Evolutionary conservation across 2,329 filamentous ascomycete species (phyloP).

Genomic region (Pseudogymnoascus sp.): DNA sequence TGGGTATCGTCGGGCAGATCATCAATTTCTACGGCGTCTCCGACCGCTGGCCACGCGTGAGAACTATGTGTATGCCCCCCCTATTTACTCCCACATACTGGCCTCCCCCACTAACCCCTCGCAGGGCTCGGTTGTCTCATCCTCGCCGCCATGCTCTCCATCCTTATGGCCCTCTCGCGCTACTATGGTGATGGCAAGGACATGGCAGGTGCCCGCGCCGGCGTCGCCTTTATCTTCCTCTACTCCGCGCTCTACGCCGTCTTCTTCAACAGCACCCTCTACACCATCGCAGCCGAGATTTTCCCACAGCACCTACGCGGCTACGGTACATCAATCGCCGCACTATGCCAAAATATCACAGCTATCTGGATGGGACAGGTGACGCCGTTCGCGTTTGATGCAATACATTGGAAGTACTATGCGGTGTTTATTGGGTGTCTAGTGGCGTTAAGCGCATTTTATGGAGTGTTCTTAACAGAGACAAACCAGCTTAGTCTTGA

Average conservation of each 20-base stretch:
- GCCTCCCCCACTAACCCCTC: slow-evolving; percentile 12
- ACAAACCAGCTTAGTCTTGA: slow-evolving; percentile 29
- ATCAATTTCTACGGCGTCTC: slow-evolving; percentile 25
- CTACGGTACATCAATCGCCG: slow-evolving; percentile 21
- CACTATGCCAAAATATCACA: slow-evolving; percentile 25
- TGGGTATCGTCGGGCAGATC: slow-evolving; percentile 26
- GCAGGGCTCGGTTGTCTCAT: slow-evolving; percentile 22
- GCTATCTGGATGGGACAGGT: slow-evolving; percentile 27
- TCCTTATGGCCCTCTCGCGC: slow-evolving; percentile 22
- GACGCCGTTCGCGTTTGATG: slow-evolving; percentile 24
- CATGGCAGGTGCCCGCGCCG: slow-evolving; percentile 18
- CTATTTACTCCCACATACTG: slow-evolving; percentile 9
- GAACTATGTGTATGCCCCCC: slow-evolving; percentile 10
- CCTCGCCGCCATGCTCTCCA: slow-evolving; percentile 21
- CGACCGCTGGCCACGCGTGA: slow-evolving; percentile 25
- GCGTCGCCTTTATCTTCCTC: slow-evolving; percentile 28
- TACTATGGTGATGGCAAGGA: slow-evolving; percentile 15
- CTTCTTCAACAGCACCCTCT: slow-evolving; percentile 25
- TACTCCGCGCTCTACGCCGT: slow-evolving; percentile 27
- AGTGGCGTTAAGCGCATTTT: slow-evolving; percentile 25
- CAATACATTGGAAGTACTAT: slow-evolving; percentile 27
- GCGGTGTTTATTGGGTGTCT: slow-evolving; percentile 29
- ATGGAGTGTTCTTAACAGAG: slow-evolving; percentile 30
- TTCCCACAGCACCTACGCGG: slow-evolving; percentile 23
- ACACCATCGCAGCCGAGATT: slow-evolving; percentile 26